These are phyloP conservation scores for Paracoccidioides brasiliensis DNA, from an alignment of 2,329 filamentous ascomycete species.

Conservation along the genomic window DNA sequence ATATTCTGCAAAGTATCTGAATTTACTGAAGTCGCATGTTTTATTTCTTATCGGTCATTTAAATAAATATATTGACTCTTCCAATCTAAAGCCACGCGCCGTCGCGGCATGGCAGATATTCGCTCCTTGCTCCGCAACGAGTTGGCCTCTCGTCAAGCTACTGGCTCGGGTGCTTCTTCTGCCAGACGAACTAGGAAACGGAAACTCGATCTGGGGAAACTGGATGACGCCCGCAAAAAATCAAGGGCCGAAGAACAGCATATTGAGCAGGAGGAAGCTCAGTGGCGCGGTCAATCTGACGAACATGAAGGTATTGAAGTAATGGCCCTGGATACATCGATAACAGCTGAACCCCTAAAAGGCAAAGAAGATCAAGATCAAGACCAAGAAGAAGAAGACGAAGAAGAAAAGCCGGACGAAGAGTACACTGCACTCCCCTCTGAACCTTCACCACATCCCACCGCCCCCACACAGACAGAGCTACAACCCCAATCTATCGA, in stretches of 20 bases:
- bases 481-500: slow-evolving; percentile 36
- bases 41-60: background rate
- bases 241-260: slow-evolving; percentile 24
- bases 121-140: slow-evolving; percentile 68
- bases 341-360: slow-evolving; percentile 7
- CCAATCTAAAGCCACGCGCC: background rate
- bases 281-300: slow-evolving; percentile 9
- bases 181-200: slow-evolving; percentile 38
- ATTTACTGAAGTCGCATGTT: background rate
- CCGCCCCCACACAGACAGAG: background rate
- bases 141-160: slow-evolving; percentile 58
- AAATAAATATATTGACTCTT: background rate
- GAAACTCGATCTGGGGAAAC: slow-evolving; percentile 34
- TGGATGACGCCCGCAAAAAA: slow-evolving; percentile 32
- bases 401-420: slow-evolving; percentile 7
- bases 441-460: background rate
- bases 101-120: slow-evolving; percentile 55
- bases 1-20: background rate
- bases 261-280: slow-evolving; percentile 17
- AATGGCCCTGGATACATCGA: background rate
- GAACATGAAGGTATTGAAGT: background rate
- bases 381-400: background rate
- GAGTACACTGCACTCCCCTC: background rate
- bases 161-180: slow-evolving; percentile 43
- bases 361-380: background rate